A percentile compares a stretch with the other conserved stretches of the same genome.
These are phyloP conservation scores for Magnaporthiopsis incrustans DNA, from an alignment of 2,329 filamentous ascomycete species.

Conservation along the genomic window DNA sequence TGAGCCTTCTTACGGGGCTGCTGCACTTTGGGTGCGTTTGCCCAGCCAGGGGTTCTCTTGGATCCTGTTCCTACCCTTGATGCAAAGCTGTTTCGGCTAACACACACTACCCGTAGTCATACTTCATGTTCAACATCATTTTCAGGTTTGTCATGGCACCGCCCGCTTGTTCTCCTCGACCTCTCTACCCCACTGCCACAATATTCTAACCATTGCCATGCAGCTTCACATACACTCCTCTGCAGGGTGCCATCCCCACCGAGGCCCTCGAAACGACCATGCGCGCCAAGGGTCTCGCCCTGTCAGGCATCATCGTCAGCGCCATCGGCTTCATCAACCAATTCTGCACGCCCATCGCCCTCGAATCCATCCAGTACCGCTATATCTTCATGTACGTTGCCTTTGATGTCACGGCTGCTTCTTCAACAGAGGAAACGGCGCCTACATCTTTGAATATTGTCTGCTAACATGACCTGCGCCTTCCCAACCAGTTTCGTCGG, in stretches of 20 bases:
- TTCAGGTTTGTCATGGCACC: conserved; percentile 18
- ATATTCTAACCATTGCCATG: neutral
- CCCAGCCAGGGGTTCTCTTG: neutral
- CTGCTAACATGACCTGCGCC: neutral
- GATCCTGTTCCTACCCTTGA: neutral
- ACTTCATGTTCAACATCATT: conserved; percentile 41
- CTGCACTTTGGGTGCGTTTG: neutral
- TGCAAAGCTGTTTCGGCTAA: neutral
- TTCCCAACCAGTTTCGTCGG: conserved; percentile 29
- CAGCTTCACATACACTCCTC: conserved; percentile 41
- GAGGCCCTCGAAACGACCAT: conserved; percentile 40
- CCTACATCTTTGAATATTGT: neutral
- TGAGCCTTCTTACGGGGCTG: conserved; percentile 16
- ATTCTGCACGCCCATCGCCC: conserved; percentile 37
- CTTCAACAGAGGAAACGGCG: neutral
- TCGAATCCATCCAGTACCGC: conserved; percentile 14
- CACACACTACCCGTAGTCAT: conserved; percentile 22
- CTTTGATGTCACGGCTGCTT: neutral
- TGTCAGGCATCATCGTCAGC: conserved; percentile 35
- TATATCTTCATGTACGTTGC: conserved; percentile 6
- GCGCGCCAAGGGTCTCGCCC: conserved; percentile 38
- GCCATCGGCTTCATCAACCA: conserved; percentile 40
- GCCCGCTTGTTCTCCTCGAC: too few relatives aligned
- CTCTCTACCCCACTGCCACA: too few relatives aligned
- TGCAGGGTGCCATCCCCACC: conserved; percentile 38